These are phyloP conservation scores for Melaleuca alternifolia DNA, from an alignment of 345 rosid genomes.

Conservation along the genomic window DNA sequence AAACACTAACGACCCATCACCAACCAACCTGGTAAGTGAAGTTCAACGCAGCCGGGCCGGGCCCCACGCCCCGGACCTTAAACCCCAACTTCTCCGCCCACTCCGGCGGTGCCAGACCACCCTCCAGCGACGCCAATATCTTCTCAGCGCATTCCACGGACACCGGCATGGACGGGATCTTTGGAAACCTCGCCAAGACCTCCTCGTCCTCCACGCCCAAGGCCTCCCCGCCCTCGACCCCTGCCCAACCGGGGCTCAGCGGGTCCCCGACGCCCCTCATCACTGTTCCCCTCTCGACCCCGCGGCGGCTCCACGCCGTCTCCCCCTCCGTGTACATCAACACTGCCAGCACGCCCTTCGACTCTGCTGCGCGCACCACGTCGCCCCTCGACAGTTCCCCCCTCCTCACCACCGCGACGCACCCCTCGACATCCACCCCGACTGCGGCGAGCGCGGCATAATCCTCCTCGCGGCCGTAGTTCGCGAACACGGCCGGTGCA, in stretches of 20 bases:
- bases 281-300: conserved; percentile 79
- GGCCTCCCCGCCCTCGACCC: conserved; percentile 60
- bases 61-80: conserved; percentile 40
- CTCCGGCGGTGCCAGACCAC: conserved; percentile 38
- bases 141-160: conserved; percentile 53
- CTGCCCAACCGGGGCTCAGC: conserved; percentile 84
- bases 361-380: conserved; percentile 53
- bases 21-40: conserved; percentile 64
- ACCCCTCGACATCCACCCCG: conserved; percentile 58
- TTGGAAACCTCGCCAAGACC: conserved; percentile 54
- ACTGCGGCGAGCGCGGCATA: conserved; percentile 39
- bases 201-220: conserved; percentile 44
- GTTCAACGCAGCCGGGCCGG: conserved; percentile 62
- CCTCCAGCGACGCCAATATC: conserved; percentile 57
- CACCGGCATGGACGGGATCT: conserved; percentile 73
- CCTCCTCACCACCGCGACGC: conserved; percentile 52
- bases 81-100: conserved; percentile 43
- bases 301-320: conserved; percentile 32
- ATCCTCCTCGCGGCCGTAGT: conserved; percentile 71
- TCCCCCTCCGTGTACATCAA: conserved; percentile 60
- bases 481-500: conserved; percentile 45
- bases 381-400: conserved; percentile 56
- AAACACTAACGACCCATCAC: neutral
- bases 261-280: conserved; percentile 97
- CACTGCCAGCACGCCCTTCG: conserved; percentile 66